These are phyloP conservation scores for Aureobasidium melanogenum DNA, from an alignment of 2,329 filamentous ascomycete genomes.

Conservation along the genomic window DNA sequence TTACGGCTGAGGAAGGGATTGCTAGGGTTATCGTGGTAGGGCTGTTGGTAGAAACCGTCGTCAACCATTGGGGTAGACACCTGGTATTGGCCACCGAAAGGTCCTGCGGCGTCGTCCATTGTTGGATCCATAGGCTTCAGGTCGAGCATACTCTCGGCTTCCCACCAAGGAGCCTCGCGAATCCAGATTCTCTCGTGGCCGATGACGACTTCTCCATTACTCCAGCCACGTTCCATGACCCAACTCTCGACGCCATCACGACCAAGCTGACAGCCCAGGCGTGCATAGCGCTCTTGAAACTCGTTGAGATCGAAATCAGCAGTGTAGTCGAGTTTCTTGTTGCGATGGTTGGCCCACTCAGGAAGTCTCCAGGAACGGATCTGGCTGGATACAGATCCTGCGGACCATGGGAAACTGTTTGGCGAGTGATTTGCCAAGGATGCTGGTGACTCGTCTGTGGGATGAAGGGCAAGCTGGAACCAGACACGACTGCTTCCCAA, in stretches of 20 bases:
- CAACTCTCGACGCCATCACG: constrained; percentile 89
- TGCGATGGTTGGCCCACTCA: constrained; percentile 92
- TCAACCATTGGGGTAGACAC: constrained; percentile 44
- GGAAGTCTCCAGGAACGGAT: constrained; percentile 87
- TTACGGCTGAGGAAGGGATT: constrained; percentile 43
- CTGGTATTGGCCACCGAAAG: constrained; percentile 66
- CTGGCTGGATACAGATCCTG: constrained; percentile 83
- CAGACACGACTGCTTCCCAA: constrained; percentile 82
- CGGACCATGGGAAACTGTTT: constrained; percentile 81
- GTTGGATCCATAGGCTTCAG: constrained; percentile 57
- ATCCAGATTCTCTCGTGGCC: constrained; percentile 94
- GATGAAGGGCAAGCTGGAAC: constrained; percentile 89
- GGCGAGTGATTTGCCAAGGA: constrained; percentile 63
- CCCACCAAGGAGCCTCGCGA: constrained; percentile 91
- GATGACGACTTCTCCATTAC: constrained; percentile 89
- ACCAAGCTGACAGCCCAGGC: constrained; percentile 80
- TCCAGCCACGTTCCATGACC: constrained; percentile 93
- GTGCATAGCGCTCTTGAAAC: constrained; percentile 72
- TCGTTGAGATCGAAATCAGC: constrained; percentile 94
- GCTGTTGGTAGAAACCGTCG: constrained; percentile 58
- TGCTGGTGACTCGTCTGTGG: constrained; percentile 75
- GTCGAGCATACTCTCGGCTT: constrained; percentile 92
- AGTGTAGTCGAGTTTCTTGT: constrained; percentile 87
- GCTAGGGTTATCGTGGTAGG: constrained; percentile 35
- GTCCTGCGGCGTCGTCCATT: constrained; percentile 47